phyloP scores from a whole-genome alignment of 2,329 filamentous ascomycete species.

The Cladorrhinum sp. region DNA sequence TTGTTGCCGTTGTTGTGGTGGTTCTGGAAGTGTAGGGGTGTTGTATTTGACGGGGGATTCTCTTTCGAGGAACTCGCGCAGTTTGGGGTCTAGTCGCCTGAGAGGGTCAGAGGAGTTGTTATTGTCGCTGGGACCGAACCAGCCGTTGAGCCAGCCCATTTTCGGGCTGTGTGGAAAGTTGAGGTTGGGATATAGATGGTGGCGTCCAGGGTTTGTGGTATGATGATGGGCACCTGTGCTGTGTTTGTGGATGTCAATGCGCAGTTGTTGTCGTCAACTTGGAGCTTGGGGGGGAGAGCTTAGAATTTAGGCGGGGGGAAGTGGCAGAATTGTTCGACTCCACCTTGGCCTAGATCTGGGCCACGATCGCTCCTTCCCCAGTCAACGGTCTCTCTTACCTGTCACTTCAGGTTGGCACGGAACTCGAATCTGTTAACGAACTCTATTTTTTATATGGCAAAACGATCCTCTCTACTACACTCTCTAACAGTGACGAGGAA shows the following conservation, averaged over 20 bases:
- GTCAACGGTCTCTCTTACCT: neutral
- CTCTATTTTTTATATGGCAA: too few relatives aligned
- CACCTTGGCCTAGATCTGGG: neutral
- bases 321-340: slow-evolving; percentile 13
- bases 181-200: neutral
- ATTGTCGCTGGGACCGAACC: slow-evolving; percentile 45
- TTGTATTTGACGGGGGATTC: slow-evolving; percentile 73
- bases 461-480: too few relatives aligned
- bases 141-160: slow-evolving; percentile 59
- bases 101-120: slow-evolving; percentile 59
- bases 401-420: neutral
- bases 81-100: slow-evolving; percentile 73
- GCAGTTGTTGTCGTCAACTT: neutral
- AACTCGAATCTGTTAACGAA: too few relatives aligned
- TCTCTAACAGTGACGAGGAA: too few relatives aligned
- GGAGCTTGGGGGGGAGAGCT: neutral
- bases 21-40: slow-evolving; percentile 21
- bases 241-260: neutral
- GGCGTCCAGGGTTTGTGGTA: neutral
- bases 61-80: slow-evolving; percentile 80
- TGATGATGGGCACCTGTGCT: neutral
- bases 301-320: slow-evolving; percentile 18
- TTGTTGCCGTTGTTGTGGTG: slow-evolving; percentile 21
- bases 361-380: neutral
- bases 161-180: neutral